A percentile compares a stretch with the other conserved stretches of the same genome.
Evolutionary conservation across 2,329 filamentous ascomycete species (phyloP).

Genomic region (Hymenoscyphus fructigenus): DNA sequence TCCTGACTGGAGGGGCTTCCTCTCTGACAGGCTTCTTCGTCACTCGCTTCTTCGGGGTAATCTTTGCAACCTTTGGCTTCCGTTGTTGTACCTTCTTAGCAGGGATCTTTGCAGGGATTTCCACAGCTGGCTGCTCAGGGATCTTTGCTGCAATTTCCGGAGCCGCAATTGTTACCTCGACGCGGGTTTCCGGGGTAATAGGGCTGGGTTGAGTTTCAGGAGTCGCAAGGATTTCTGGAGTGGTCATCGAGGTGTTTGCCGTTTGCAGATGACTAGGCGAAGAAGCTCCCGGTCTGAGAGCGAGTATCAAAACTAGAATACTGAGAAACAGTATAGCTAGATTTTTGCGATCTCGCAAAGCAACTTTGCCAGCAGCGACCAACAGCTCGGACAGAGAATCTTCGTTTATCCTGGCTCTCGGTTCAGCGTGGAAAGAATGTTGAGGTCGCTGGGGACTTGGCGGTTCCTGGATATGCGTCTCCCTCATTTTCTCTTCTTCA

Average conservation of each 20-base stretch:
- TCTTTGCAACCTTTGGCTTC: not conserved
- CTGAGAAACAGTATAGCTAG: constrained; percentile 55
- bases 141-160: not conserved
- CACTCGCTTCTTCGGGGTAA: not conserved
- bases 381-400: constrained; percentile 55
- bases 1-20: not conserved
- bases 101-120: not conserved
- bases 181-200: not conserved
- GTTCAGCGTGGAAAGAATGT: not conserved
- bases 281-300: constrained; percentile 31
- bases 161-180: not conserved
- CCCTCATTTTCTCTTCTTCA: constrained; percentile 53
- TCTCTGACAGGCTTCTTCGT: not conserved
- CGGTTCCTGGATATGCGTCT: constrained; percentile 50
- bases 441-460: not conserved
- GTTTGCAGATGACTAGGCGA: not conserved
- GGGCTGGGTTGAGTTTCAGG: not conserved
- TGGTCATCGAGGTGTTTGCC: not conserved
- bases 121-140: not conserved
- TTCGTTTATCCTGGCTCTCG: constrained; percentile 21
- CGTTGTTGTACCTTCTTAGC: constrained; percentile 1
- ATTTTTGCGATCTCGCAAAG: constrained; percentile 59
- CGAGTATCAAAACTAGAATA: constrained; percentile 53
- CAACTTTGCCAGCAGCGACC: constrained; percentile 52
- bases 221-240: not conserved